Evolutionary conservation across 73 alveolate species (phyloP).

Genomic region (Paramecium tetraurelia): DNA sequence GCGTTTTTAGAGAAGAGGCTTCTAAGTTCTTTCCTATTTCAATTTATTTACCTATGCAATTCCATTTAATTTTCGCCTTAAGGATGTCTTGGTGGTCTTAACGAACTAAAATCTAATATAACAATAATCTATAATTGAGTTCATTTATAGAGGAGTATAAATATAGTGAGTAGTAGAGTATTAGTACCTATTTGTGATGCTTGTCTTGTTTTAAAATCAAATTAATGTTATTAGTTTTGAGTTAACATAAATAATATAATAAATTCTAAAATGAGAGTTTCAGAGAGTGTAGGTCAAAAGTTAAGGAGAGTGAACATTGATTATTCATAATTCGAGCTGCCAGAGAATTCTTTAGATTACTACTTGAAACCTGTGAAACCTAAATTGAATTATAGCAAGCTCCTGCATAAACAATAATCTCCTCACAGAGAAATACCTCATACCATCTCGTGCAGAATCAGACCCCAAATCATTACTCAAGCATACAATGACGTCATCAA

Average conservation of each 20-base stretch:
- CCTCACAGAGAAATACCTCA: background rate
- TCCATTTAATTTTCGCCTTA: background rate
- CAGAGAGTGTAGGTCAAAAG: background rate
- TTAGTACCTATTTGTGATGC: background rate
- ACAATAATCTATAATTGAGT: background rate
- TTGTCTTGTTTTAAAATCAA: background rate
- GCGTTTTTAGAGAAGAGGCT: background rate
- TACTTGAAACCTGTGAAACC: background rate
- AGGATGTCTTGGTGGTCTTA: background rate
- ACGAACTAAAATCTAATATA: slow-evolving; percentile 23
- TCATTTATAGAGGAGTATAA: background rate
- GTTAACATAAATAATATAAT: slow-evolving; percentile 1
- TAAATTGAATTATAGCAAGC: background rate
- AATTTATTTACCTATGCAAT: background rate
- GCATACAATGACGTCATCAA: background rate
- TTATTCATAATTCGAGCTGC: background rate
- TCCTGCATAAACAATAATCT: background rate
- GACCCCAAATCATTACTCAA: background rate
- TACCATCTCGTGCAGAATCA: background rate
- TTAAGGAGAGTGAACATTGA: background rate
- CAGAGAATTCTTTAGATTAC: background rate
- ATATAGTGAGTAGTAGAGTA: background rate
- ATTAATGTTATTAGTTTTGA: background rate
- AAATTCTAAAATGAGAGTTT: background rate
- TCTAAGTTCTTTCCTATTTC: background rate